Conservation (phyloP, 2,329 filamentous ascomycete genomes). For the Pseudopyrenochaeta lycopersici region DNA sequence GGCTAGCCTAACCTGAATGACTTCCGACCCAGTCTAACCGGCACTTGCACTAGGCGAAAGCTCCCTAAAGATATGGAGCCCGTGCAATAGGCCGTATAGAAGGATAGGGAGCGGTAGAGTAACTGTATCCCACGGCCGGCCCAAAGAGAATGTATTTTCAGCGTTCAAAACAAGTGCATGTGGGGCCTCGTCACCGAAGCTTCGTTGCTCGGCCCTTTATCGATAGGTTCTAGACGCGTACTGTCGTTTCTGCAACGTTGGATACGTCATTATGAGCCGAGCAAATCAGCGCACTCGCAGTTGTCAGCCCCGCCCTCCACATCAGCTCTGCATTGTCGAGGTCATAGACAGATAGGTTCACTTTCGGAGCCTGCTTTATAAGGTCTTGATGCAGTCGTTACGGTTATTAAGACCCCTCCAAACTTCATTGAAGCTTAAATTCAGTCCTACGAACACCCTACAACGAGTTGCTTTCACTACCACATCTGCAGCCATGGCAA, state of each 20-base stretch:
- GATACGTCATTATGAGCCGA: slow-evolving; percentile 13
- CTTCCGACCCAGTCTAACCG: background rate
- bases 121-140: background rate
- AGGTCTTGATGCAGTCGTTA: slow-evolving; percentile 36
- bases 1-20: background rate
- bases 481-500: slow-evolving; percentile 51
- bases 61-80: background rate
- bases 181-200: background rate
- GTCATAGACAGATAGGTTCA: background rate
- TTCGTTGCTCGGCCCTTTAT: background rate
- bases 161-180: background rate
- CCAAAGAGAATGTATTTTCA: background rate
- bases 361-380: background rate
- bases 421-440: slow-evolving; percentile 26
- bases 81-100: background rate
- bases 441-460: slow-evolving; percentile 20
- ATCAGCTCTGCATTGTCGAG: slow-evolving; percentile 2
- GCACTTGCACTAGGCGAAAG: background rate
- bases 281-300: slow-evolving; percentile 12
- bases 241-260: background rate
- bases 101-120: background rate
- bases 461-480: slow-evolving; percentile 36
- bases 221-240: slow-evolving; percentile 2
- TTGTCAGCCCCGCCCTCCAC: slow-evolving; percentile 3
- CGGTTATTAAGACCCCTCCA: slow-evolving; percentile 34